Conservation (phyloP, 148 eudicot species). For the Camellia granthamiana region DNA sequence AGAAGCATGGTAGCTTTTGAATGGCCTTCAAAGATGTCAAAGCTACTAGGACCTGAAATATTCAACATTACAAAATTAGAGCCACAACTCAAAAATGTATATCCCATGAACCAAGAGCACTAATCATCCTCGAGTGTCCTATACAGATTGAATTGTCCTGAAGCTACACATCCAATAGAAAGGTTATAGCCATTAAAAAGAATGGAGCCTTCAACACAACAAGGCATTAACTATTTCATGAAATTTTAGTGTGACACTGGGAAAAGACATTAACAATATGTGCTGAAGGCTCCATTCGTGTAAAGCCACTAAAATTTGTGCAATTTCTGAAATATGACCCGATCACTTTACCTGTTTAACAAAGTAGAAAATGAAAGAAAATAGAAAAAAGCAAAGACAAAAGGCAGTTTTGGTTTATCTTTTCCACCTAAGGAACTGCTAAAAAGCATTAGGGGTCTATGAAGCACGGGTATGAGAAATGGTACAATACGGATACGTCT, state of each 20-base stretch:
- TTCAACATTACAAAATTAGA: not conserved
- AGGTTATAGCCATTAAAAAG: not conserved
- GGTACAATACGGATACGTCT: no score
- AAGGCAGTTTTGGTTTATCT: not conserved
- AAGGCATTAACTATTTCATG: not conserved
- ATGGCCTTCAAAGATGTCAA: slow-evolving; percentile 62
- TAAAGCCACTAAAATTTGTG: no score
- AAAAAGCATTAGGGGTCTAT: not conserved
- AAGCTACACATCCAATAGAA: not conserved
- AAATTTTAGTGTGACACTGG: not conserved
- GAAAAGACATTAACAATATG: not conserved
- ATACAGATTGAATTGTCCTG: not conserved
- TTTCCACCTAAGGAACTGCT: not conserved
- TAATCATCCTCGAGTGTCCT: not conserved
- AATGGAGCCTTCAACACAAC: not conserved
- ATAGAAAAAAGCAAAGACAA: not conserved
- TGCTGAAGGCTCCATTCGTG: no score
- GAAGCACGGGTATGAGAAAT: no score
- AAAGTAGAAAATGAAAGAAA: not conserved
- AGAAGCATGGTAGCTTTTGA: slow-evolving; percentile 68
- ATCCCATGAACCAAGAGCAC: slow-evolving; percentile 5
- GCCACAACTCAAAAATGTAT: not conserved
- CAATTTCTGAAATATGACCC: not conserved
- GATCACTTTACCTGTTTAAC: not conserved
- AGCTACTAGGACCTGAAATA: slow-evolving; percentile 54